Conservation (phyloP, 257 asterid species). For the Voacanga thouarsii region DNA sequence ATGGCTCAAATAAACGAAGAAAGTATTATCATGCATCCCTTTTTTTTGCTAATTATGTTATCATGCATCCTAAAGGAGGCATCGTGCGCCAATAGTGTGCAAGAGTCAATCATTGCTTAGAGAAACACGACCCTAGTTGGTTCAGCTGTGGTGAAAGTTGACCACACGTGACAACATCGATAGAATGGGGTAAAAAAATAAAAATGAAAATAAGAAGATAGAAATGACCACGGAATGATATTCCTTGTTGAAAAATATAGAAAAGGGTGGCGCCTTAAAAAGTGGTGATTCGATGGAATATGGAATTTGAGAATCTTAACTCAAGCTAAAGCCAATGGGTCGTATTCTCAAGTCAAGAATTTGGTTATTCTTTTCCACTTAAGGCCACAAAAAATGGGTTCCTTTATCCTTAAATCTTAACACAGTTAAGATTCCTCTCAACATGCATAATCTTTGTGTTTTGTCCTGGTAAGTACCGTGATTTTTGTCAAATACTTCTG, state of each 20-base stretch:
- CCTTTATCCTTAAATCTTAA: constrained; percentile 40
- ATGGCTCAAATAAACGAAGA: too few species aligned
- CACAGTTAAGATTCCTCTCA: constrained; percentile 46
- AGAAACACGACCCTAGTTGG: constrained; percentile 18
- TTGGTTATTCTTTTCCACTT: constrained; percentile 44
- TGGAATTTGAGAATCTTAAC: constrained; percentile 67
- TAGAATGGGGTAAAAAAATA: not conserved
- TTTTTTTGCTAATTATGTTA: too few species aligned
- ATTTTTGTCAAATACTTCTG: constrained; percentile 4
- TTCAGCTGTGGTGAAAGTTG: constrained; percentile 22
- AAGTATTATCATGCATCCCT: too few species aligned
- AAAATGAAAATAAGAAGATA: constrained; percentile 5
- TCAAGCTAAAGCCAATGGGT: constrained; percentile 47
- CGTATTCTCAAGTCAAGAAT: constrained; percentile 75
- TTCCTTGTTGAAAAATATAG: constrained; percentile 34
- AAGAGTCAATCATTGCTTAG: constrained; percentile 35
- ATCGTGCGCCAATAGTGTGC: not conserved
- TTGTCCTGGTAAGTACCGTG: constrained; percentile 22
- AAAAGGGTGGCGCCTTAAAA: constrained; percentile 14
- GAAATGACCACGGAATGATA: constrained; percentile 68
- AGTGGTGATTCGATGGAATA: constrained; percentile 43
- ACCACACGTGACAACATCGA: constrained; percentile 27
- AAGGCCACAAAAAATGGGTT: constrained; percentile 73
- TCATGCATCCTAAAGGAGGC: too few species aligned
- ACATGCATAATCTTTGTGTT: constrained; percentile 23